Percentiles rank a stretch among this genome's conserved stretches.
phyloP scores from a whole-genome alignment of 2,329 filamentous ascomycete species.

The Trichoderma polysporum region DNA sequence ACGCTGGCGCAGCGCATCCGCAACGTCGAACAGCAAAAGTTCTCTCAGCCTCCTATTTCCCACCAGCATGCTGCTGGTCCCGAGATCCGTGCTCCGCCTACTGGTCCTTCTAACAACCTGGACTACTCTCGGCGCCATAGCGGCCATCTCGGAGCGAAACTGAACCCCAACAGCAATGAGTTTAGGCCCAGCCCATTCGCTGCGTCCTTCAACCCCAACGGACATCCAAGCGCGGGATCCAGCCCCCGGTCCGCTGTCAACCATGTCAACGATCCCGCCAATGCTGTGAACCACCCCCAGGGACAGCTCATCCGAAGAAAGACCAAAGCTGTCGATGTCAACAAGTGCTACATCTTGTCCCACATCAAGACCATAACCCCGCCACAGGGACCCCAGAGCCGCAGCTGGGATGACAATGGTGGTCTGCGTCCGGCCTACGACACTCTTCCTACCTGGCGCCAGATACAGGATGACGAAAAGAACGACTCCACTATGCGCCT shows the following conservation, averaged over 20 bases:
- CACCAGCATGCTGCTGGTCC: constrained; percentile 56
- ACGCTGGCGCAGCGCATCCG: constrained; percentile 52
- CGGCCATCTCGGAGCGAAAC: constrained; percentile 53
- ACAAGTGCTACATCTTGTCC: constrained; percentile 60
- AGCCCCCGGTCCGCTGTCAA: constrained; percentile 68
- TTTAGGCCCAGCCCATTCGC: constrained; percentile 86
- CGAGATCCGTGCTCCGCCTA: constrained; percentile 70
- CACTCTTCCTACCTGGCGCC: constrained; percentile 82
- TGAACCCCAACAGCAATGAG: constrained; percentile 69
- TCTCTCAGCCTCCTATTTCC: constrained; percentile 42
- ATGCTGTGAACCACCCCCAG: constrained; percentile 26
- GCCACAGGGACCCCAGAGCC: constrained; percentile 49
- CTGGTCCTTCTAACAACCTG: constrained; percentile 63
- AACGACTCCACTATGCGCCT: constrained; percentile 60
- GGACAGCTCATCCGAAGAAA: constrained; percentile 66
- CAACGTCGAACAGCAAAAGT: constrained; percentile 53
- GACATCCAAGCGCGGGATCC: constrained; percentile 63
- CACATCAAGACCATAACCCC: constrained; percentile 56
- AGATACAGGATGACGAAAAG: constrained; percentile 69
- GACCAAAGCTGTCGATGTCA: constrained; percentile 67
- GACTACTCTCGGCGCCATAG: constrained; percentile 57
- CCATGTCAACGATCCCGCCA: constrained; percentile 39
- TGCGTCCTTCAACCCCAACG: constrained; percentile 73
- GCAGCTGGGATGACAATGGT: constrained; percentile 71
- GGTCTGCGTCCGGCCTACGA: constrained; percentile 84